These are phyloP conservation scores for Alternaria triticina DNA, from an alignment of 2,329 filamentous ascomycete species.

Conservation along the genomic window DNA sequence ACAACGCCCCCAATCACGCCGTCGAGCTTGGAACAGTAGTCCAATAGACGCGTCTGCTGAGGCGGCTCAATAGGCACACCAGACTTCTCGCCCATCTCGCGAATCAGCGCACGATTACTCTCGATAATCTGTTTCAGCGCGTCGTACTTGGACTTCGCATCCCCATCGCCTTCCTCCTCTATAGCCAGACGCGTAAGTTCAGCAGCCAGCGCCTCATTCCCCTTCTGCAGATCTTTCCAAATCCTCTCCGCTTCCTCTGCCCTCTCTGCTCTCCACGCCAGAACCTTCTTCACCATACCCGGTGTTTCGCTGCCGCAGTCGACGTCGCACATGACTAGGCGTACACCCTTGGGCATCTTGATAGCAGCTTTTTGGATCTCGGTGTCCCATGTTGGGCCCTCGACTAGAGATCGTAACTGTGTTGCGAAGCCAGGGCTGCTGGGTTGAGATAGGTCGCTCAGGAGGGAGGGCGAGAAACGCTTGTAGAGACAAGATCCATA, in stretches of 20 bases:
- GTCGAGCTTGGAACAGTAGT: slow-evolving; percentile 72
- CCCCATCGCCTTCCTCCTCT: slow-evolving; percentile 42
- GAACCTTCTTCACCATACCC: slow-evolving; percentile 91
- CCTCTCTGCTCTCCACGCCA: slow-evolving; percentile 77
- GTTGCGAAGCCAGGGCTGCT: slow-evolving; percentile 71
- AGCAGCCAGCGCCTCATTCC: slow-evolving; percentile 73
- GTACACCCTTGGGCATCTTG: slow-evolving; percentile 73
- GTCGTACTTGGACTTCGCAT: slow-evolving; percentile 53
- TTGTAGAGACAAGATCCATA: slow-evolving; percentile 91
- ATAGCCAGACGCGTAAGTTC: slow-evolving; percentile 64
- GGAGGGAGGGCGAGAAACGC: slow-evolving; percentile 83
- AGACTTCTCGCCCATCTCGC: slow-evolving; percentile 75
- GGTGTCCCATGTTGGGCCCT: slow-evolving; percentile 75
- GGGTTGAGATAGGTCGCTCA: slow-evolving; percentile 71
- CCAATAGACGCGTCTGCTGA: slow-evolving; percentile 82
- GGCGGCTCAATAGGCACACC: slow-evolving; percentile 87
- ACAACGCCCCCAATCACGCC: slow-evolving; percentile 92
- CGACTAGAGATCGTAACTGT: slow-evolving; percentile 69
- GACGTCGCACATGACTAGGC: slow-evolving; percentile 92
- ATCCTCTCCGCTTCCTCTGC: slow-evolving; percentile 68
- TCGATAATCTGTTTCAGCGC: slow-evolving; percentile 60
- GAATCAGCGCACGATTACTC: slow-evolving; percentile 66
- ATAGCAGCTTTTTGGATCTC: slow-evolving; percentile 74
- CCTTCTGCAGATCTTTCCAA: slow-evolving; percentile 76
- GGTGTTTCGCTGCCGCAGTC: slow-evolving; percentile 93